These are phyloP conservation scores for Boletus huronensis DNA, from an alignment of 768 basidiomycete genomes.

Conservation along the genomic window DNA sequence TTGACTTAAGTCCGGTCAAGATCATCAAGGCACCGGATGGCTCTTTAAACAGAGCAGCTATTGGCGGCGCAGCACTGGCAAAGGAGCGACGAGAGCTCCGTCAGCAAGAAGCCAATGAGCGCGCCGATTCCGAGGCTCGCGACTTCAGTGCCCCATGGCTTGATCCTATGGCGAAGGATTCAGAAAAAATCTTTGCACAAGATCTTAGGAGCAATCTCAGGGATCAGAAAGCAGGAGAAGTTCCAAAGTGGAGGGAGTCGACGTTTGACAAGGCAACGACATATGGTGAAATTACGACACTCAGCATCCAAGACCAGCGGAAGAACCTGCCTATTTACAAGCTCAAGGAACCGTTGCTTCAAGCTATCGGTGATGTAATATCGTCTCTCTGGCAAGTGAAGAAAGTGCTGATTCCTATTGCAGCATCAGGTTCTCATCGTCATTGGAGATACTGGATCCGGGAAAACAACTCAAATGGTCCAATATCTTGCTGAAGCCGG, in stretches of 20 bases:
- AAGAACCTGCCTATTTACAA: slow-evolving; percentile 93
- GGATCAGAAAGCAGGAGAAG: slow-evolving; percentile 78
- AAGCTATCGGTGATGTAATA: slow-evolving; percentile 86
- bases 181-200: slow-evolving; percentile 88
- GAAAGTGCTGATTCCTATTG: slow-evolving; percentile 14
- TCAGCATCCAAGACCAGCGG: slow-evolving; percentile 93
- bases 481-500: slow-evolving; percentile 97
- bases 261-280: slow-evolving; percentile 95
- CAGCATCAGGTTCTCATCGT: slow-evolving; percentile 91
- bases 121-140: slow-evolving; percentile 89
- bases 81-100: slow-evolving; percentile 94
- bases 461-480: slow-evolving; percentile 99
- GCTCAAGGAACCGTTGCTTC: slow-evolving; percentile 81
- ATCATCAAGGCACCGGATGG: slow-evolving; percentile 99
- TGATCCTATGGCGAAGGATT: slow-evolving; percentile 91
- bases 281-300: slow-evolving; percentile 85
- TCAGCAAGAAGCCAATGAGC: slow-evolving; percentile 91
- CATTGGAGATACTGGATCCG: slow-evolving; percentile 97
- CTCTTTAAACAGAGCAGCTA: slow-evolving; percentile 90
- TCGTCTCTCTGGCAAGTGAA: slow-evolving; percentile 1
- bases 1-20: slow-evolving; percentile 96
- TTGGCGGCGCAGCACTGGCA: slow-evolving; percentile 88
- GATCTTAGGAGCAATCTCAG: slow-evolving; percentile 80
- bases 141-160: slow-evolving; percentile 97
- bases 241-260: slow-evolving; percentile 87